Base-by-base conservation (phyloP, 257 asterid species). In the Mentha longifolia region DNA sequence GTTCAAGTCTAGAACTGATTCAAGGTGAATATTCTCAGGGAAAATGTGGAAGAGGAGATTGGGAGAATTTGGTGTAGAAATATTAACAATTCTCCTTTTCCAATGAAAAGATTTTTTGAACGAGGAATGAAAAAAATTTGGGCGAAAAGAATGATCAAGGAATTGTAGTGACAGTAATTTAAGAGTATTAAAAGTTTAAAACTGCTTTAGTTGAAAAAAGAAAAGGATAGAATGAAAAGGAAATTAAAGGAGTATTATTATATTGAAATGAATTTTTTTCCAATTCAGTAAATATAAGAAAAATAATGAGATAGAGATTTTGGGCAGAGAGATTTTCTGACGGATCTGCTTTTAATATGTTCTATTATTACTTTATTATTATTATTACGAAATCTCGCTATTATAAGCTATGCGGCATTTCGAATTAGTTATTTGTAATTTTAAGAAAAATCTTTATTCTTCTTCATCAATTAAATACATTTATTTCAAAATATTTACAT, bases 81-180 rank as follows among this genome's bases (percentile, higher is more conserved):
- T 50, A 45, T 25, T 37, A 69, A 65, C 17, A 78, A 68, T 19
- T n/a, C 19, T 46, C 6, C 67, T 54, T 49, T 50, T 45, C 17
- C 7, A 28, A 28, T 28, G 31, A 28, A 28, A 28, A 28, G 3
- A 28, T 35, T 35, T 15, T 13, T 17, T 69, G 35, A 28, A 63
- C 22, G 50, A 51, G 35, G 43, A 67, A 42, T 30, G 60, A 67
- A 54, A 72, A 68, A 67, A 28, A 41, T 60, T 47, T 45, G 59
- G 69, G 37, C 42, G 41, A 63, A 51, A 57, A 57, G 76, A 85
- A 77, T 79, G 79, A 75, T 61, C 3, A 68, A 72, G 67, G 74
- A 59, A 74, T 22, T 0, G 25, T 67, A 63, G 60, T 45, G 61
- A 71, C 66, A 51, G 74, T 42, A 57, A 43, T 71, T 67, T 65